These are phyloP conservation scores for Perkinsus olseni DNA, from an alignment of 169 alveolate species.

Conservation along the genomic window DNA sequence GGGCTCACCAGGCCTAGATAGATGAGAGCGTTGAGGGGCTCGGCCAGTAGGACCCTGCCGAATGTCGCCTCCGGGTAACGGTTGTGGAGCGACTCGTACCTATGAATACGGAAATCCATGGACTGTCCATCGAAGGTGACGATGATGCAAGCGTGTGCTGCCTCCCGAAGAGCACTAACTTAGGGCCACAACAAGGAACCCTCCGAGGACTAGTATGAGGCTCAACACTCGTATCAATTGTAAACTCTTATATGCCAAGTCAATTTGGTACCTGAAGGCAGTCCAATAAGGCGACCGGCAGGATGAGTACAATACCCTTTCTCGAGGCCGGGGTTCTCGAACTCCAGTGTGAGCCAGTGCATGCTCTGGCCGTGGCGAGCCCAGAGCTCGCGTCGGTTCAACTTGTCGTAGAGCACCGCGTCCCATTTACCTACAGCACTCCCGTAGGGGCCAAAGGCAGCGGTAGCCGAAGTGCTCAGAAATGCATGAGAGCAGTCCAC, in stretches of 20 bases:
- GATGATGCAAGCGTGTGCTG: neutral
- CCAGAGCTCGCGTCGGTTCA: slow-evolving; percentile 8
- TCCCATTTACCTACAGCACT: neutral
- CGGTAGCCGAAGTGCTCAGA: neutral
- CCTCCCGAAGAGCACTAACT: neutral
- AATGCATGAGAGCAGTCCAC: neutral
- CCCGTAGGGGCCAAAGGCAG: too few species aligned
- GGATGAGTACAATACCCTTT: neutral
- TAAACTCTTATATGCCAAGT: neutral
- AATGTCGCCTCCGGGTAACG: neutral
- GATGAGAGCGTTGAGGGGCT: neutral
- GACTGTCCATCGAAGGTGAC: neutral
- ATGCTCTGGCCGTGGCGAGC: slow-evolving; percentile 5
- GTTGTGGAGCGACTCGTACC: neutral
- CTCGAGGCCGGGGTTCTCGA: slow-evolving; percentile 1
- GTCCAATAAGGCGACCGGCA: neutral
- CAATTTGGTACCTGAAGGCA: neutral
- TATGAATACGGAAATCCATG: neutral
- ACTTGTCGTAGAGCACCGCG: neutral
- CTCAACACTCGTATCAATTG: neutral
- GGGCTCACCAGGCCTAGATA: neutral
- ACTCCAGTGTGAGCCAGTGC: slow-evolving; percentile 14
- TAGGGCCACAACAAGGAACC: neutral
- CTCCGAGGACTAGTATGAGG: neutral
- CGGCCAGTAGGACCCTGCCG: neutral